Conservation (phyloP, 2,329 filamentous ascomycete genomes). For the Bimuria novae-zelandiae region DNA sequence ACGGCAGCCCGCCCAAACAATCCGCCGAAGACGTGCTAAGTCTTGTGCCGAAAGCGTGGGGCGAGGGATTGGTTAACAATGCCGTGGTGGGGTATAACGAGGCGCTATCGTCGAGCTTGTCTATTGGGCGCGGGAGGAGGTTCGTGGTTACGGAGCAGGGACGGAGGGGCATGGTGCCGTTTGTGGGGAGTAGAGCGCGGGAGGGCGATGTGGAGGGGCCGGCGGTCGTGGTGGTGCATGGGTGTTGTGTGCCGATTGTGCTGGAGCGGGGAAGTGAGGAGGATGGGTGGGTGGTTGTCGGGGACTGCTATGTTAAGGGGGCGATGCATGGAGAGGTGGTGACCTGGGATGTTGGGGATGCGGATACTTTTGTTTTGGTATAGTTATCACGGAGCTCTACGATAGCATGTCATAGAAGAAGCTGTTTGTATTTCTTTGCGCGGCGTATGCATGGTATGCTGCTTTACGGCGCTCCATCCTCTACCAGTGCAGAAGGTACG, state of each 20-base stretch:
- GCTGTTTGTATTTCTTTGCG: not conserved
- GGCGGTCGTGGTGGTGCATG: constrained; percentile 20
- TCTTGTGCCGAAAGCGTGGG: not conserved
- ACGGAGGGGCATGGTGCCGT: constrained; percentile 17
- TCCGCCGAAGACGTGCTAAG: constrained; percentile 17
- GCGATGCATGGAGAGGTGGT: constrained; percentile 24
- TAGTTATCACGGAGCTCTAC: not conserved
- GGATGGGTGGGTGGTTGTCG: constrained; percentile 18
- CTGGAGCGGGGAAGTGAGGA: constrained; percentile 12
- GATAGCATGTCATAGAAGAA: not conserved
- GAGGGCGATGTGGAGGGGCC: constrained; percentile 3
- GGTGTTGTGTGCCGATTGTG: constrained; percentile 23
- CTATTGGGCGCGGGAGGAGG: constrained; percentile 16
- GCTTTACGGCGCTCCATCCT: too few relatives aligned
- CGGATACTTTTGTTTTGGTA: constrained; percentile 16
- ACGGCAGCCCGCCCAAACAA: constrained; percentile 11
- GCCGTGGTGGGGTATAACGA: constrained; percentile 7
- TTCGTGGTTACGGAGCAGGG: constrained; percentile 19
- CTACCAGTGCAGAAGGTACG: too few relatives aligned
- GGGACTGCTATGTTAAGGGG: constrained; percentile 23
- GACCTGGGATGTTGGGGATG: constrained; percentile 11
- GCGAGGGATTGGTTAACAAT: not conserved
- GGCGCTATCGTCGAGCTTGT: constrained; percentile 5
- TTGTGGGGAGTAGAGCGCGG: constrained; percentile 10
- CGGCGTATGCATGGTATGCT: too few relatives aligned